phyloP scores from a whole-genome alignment of 108 stramenopile genomes.

The Fragilaria radians region DNA sequence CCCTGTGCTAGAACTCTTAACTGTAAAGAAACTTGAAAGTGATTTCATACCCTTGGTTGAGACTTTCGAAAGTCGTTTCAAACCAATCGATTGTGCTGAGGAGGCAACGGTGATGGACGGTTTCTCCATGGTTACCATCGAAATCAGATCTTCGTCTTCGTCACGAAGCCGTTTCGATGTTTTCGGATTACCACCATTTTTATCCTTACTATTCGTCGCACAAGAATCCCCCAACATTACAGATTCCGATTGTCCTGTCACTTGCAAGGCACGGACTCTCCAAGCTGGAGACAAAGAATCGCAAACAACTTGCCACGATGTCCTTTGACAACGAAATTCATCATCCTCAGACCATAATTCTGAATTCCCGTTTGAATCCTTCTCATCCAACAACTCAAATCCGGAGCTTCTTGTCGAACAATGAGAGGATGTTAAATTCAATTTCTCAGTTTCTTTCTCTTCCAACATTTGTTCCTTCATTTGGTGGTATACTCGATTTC shows the following conservation, averaged over 20 bases:
- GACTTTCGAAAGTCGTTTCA: conserved; percentile 63
- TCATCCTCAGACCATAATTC: conserved; percentile 14
- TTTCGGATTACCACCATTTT: background rate
- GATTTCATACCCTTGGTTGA: conserved; percentile 75
- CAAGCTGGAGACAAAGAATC: conserved; percentile 47
- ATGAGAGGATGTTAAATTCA: too few relatives aligned
- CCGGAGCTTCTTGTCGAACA: conserved; percentile 4
- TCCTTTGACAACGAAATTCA: conserved; percentile 6
- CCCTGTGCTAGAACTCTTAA: background rate
- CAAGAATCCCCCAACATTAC: background rate
- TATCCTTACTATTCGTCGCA: background rate
- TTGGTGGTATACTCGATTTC: conserved; percentile 3
- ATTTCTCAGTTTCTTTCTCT: background rate
- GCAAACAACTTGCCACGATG: conserved; percentile 47
- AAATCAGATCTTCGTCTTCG: too few relatives aligned
- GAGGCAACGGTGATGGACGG: background rate
- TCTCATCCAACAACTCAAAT: conserved; percentile 17
- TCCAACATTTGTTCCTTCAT: background rate
- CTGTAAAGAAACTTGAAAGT: conserved; percentile 59
- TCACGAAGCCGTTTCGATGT: too few relatives aligned
- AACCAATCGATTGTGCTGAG: conserved; percentile 31
- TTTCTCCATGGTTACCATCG: too few relatives aligned
- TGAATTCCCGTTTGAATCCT: background rate
- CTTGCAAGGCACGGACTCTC: conserved; percentile 18
- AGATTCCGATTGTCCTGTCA: background rate